These are phyloP conservation scores for Selenicereus undatus DNA, from an alignment of 148 eudicot genomes.

Conservation along the genomic window DNA sequence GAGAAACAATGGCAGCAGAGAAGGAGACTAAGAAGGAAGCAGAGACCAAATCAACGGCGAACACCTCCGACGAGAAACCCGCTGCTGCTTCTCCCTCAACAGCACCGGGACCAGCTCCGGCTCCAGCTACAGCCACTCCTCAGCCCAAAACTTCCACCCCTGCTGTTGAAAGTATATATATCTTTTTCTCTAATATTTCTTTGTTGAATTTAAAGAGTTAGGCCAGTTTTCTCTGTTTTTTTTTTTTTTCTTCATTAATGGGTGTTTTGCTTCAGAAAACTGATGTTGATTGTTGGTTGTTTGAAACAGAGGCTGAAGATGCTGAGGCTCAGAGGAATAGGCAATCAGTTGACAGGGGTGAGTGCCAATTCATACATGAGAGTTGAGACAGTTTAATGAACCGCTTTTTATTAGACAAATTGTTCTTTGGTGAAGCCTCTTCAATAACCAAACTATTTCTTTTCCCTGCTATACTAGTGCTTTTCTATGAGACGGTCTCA, in stretches of 20 bases:
- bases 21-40: slow-evolving; percentile 6
- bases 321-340: slow-evolving; percentile 21
- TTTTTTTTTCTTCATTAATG: neutral
- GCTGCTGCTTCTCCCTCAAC: neutral
- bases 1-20: slow-evolving; percentile 9
- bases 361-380: neutral
- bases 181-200: no score
- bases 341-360: slow-evolving; percentile 26
- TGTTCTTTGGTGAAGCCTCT: no score
- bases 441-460: no score
- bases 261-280: neutral
- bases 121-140: neutral
- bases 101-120: slow-evolving; percentile 13
- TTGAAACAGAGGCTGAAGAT: slow-evolving; percentile 25
- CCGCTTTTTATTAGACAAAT: no score
- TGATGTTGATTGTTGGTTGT: neutral
- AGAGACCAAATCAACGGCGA: slow-evolving; percentile 11
- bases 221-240: neutral
- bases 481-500: neutral
- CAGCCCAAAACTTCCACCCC: neutral
- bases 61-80: neutral
- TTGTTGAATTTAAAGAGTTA: neutral
- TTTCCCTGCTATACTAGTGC: neutral
- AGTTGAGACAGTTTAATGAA: no score
- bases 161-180: slow-evolving; percentile 14